These are phyloP conservation scores for Phragmites australis DNA, from an alignment of 176 grass and related monocot species.

Conservation along the genomic window DNA sequence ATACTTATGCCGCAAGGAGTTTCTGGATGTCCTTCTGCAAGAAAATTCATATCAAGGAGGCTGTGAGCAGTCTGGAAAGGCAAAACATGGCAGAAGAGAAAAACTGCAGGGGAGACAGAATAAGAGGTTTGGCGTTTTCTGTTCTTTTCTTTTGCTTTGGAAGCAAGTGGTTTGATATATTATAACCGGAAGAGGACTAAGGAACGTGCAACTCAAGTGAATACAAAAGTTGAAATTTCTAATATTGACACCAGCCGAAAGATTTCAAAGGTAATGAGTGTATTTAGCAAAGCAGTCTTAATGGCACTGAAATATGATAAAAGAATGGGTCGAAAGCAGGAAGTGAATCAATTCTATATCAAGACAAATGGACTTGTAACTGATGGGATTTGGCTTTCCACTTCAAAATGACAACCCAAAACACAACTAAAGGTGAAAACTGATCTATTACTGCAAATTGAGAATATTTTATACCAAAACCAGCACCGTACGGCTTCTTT, in stretches of 20 bases:
- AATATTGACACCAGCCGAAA: neutral
- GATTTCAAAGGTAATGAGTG: slow-evolving; percentile 4
- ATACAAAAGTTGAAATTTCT: neutral
- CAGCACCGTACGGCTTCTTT: neutral
- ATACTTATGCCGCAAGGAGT: slow-evolving; percentile 59
- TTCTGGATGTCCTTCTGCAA: slow-evolving; percentile 97
- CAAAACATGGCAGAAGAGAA: slow-evolving; percentile 19
- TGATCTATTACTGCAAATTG: slow-evolving; percentile 35
- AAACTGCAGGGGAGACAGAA: neutral
- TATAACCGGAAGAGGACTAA: slow-evolving; percentile 13
- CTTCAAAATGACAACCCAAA: slow-evolving; percentile 22
- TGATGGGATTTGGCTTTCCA: slow-evolving; percentile 22
- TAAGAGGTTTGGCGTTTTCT: neutral
- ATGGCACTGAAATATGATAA: slow-evolving; percentile 1
- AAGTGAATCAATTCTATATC: neutral
- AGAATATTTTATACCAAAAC: slow-evolving; percentile 37
- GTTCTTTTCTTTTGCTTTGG: neutral
- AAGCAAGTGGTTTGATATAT: slow-evolving; percentile 5
- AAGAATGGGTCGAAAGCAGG: slow-evolving; percentile 30
- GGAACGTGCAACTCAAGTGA: neutral
- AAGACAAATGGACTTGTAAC: slow-evolving; percentile 26
- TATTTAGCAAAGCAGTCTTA: slow-evolving; percentile 7
- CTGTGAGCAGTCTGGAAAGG: neutral
- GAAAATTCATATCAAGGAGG: slow-evolving; percentile 3
- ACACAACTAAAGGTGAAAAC: slow-evolving; percentile 22